Evolutionary conservation across 176 grass and related monocot genomes (phyloP), one percentile per base, ranked within the genome.

Genomic region (Tuctoria greenei): DNA sequence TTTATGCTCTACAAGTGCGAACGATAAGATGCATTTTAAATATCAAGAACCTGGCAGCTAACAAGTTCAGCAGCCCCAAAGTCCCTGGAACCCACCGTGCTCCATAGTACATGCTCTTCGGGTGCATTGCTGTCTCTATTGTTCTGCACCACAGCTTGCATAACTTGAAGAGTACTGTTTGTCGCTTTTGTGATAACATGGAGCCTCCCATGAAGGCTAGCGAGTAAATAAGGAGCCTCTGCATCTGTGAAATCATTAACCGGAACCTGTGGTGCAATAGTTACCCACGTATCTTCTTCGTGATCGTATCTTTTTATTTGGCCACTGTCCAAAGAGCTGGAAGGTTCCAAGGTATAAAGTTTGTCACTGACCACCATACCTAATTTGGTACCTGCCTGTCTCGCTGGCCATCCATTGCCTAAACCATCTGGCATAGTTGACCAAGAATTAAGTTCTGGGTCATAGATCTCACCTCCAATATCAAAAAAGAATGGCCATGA

Each of bases 401-500:
- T 87, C 24, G 88, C 91, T n/a, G 91, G 94, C 94, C 94, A 97
- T 40, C 88, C 94, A 56, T 93, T 79, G 7, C 91, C 88, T 37
- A 97, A 88, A n/a, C 94, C 91, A 40, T 87, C 71, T 0, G 86
- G 81, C 94, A 97, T 97, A 15, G 76, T 72, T 45, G 47, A 66
- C 94, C 94, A 97, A 16, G 86, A 81, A 77, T 91, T 83, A 15
- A 75, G 42, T 46, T 67, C 66, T 1, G 91, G 89, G 44, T 97
- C 91, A 64, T 91, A 93, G 10, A 97, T 89, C 82, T 97, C 94
- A 2, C 94, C 94, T 73, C 94, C 88, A 34, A 97, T 87, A 55
- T 97, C 94, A 1, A 89, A 93, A 77, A 88, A 93, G 64, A 97
- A 91, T 8, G 94, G 94, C 86, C 91, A 97, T 40, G 88, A 91